Conservation (phyloP, 1,284 basidiomycete genomes). For the Puccinia coronata region DNA sequence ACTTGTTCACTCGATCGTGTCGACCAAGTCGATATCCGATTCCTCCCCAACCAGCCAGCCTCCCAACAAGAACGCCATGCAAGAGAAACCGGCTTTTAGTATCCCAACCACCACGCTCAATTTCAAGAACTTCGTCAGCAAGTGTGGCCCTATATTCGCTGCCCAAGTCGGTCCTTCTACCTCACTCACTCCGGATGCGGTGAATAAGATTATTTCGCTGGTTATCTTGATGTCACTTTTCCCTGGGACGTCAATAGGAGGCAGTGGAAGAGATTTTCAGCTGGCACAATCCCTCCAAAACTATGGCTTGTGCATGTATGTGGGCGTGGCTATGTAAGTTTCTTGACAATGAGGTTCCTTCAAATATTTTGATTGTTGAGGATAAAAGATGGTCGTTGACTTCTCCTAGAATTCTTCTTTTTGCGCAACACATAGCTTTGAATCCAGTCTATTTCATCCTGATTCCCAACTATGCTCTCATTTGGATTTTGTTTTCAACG, state of each 20-base stretch:
- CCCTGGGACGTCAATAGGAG: conserved; percentile 12
- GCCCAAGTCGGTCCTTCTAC: conserved; percentile 20
- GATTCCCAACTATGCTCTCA: conserved; percentile 25
- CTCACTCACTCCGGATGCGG: neutral
- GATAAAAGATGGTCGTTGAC: neutral
- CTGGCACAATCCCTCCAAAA: conserved; percentile 21
- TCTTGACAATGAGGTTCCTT: too few species aligned
- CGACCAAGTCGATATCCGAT: too few species aligned
- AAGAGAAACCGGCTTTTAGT: conserved; percentile 41
- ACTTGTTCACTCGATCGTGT: conserved; percentile 5
- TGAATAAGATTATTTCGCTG: neutral
- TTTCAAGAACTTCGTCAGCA: conserved; percentile 47
- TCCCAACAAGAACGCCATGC: conserved; percentile 23
- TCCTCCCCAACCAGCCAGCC: neutral
- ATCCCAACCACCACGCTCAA: conserved; percentile 34
- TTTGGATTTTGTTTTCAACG: conserved; percentile 34
- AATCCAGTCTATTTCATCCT: too few species aligned
- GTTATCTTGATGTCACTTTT: neutral
- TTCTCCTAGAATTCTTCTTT: neutral
- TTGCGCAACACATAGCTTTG: conserved; percentile 4
- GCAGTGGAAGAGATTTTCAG: conserved; percentile 18
- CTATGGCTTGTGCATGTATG: conserved; percentile 27
- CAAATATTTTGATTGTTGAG: neutral
- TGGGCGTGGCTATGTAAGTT: conserved; percentile 45
- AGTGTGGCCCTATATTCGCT: conserved; percentile 38